phyloP scores from a whole-genome alignment of 495 filamentous ascomycete species.

The Penicillium coffeae region DNA sequence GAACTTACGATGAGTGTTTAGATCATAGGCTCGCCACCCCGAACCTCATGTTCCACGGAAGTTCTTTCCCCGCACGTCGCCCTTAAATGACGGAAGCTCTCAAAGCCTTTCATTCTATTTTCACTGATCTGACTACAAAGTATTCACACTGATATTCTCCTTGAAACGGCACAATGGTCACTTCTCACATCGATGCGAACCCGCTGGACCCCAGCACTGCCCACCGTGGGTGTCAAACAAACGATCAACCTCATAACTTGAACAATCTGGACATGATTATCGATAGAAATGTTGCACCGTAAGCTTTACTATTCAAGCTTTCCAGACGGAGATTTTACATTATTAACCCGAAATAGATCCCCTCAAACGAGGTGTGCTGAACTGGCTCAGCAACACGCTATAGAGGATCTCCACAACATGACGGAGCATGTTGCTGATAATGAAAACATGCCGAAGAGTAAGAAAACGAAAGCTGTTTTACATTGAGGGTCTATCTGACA shows the following conservation, averaged over 20 bases:
- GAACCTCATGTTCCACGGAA: slow-evolving; percentile 2
- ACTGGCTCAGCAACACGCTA: slow-evolving; percentile 25
- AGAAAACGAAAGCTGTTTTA: not conserved
- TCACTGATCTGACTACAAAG: not conserved
- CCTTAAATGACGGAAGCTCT: not conserved
- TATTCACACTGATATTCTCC: not conserved
- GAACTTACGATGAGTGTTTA: slow-evolving; percentile 11
- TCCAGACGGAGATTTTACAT: no score
- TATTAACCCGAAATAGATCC: slow-evolving; percentile 10
- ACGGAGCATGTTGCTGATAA: slow-evolving; percentile 16
- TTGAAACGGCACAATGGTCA: slow-evolving; percentile 15
- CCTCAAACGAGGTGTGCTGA: slow-evolving; percentile 19
- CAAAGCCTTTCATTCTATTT: no score
- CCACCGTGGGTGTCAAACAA: slow-evolving; percentile 2
- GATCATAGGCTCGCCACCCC: slow-evolving; percentile 25
- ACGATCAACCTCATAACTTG: slow-evolving; percentile 1
- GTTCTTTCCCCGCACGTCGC: slow-evolving; percentile 16
- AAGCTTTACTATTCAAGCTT: no score
- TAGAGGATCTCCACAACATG: slow-evolving; percentile 21
- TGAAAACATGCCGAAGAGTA: slow-evolving; percentile 11
- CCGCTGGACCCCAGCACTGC: slow-evolving; percentile 18
- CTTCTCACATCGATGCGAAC: slow-evolving; percentile 12
- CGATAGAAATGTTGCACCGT: slow-evolving; percentile 23
- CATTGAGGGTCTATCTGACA: not conserved
- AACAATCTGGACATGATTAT: slow-evolving; percentile 13